Conservation (phyloP, 768 basidiomycete genomes). For the Symmetrospora coprosmae region DNA sequence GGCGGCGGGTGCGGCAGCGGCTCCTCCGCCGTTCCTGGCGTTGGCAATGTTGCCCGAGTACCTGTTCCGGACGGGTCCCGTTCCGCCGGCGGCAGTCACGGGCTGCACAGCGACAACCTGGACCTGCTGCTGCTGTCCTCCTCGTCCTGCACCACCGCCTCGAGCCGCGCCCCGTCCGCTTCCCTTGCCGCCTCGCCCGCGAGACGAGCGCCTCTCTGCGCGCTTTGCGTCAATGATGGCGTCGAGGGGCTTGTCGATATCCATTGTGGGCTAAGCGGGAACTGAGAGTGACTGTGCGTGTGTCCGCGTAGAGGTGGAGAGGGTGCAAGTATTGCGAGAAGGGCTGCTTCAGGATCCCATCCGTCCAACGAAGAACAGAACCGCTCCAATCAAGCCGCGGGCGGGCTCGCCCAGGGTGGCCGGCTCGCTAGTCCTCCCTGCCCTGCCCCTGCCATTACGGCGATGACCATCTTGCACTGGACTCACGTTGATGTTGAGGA, state of each 20-base stretch:
- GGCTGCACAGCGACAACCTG: background rate
- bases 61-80: conserved; percentile 17
- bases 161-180: conserved; percentile 8
- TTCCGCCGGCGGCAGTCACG: background rate
- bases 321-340: too few relatives aligned
- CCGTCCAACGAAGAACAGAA: too few relatives aligned
- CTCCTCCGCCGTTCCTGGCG: background rate
- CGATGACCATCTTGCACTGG: too few relatives aligned
- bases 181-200: background rate
- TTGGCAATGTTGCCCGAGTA: conserved; percentile 3
- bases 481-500: too few relatives aligned
- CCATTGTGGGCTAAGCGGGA: too few relatives aligned
- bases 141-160: background rate
- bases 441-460: too few relatives aligned
- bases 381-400: too few relatives aligned
- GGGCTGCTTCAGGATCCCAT: too few relatives aligned
- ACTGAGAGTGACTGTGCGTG: too few relatives aligned
- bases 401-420: too few relatives aligned
- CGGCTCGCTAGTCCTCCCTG: too few relatives aligned
- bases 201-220: background rate
- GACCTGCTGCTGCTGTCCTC: background rate
- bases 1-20: background rate
- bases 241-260: conserved; percentile 15
- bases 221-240: conserved; percentile 11
- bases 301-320: too few relatives aligned